Conservation (phyloP, 805 yeast genomes). For the Candida adriatica region DNA sequence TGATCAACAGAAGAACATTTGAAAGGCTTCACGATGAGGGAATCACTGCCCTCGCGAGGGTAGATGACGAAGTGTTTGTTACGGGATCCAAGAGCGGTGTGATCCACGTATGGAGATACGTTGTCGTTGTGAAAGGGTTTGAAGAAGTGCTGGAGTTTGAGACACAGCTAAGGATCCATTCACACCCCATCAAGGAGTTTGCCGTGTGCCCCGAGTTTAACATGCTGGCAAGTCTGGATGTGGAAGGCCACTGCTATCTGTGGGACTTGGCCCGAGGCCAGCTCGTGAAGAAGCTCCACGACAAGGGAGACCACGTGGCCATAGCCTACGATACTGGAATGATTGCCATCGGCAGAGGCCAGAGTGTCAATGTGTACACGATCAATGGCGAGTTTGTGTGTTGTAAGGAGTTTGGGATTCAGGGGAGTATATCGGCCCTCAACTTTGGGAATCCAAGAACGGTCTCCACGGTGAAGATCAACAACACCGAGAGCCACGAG, state of each 20-base stretch:
- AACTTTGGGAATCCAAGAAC: slow-evolving; percentile 25
- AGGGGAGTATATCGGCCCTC: slow-evolving; percentile 20
- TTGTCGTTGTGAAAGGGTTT: slow-evolving; percentile 12
- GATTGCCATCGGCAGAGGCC: slow-evolving; percentile 31
- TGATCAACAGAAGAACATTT: slow-evolving; percentile 21
- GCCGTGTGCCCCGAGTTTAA: slow-evolving; percentile 46
- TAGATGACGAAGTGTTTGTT: slow-evolving; percentile 23
- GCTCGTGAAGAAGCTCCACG: slow-evolving; percentile 35
- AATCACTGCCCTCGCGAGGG: slow-evolving; percentile 23
- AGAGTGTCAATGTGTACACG: slow-evolving; percentile 33
- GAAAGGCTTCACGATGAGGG: slow-evolving; percentile 26
- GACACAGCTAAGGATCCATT: slow-evolving; percentile 52
- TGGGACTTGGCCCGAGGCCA: slow-evolving; percentile 60
- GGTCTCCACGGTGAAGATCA: slow-evolving; percentile 18
- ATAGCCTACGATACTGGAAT: slow-evolving; percentile 52
- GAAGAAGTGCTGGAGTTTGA: slow-evolving; percentile 32
- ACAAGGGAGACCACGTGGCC: slow-evolving; percentile 27
- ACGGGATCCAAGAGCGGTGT: slow-evolving; percentile 49
- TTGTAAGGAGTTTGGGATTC: slow-evolving; percentile 9
- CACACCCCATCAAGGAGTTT: slow-evolving; percentile 37
- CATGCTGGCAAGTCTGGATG: slow-evolving; percentile 47
- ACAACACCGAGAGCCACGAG: slow-evolving; percentile 27
- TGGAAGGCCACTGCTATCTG: slow-evolving; percentile 43
- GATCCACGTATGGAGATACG: slow-evolving; percentile 47
- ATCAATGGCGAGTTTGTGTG: slow-evolving; percentile 46